These are phyloP conservation scores for Saraca asoca DNA, from an alignment of 331 rosid species.

Conservation along the genomic window DNA sequence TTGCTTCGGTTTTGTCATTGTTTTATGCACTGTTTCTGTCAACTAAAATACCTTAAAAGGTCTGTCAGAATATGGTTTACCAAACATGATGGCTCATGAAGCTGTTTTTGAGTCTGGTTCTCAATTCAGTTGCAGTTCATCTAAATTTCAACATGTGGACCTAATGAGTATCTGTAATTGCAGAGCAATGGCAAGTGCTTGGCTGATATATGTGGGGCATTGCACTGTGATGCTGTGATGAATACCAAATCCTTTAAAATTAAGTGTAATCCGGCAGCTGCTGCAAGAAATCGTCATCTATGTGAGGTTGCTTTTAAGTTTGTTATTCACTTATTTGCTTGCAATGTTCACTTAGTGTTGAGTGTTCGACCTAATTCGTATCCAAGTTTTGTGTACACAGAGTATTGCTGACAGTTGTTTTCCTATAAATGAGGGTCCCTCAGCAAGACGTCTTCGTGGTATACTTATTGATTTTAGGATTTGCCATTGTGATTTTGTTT, in stretches of 20 bases:
- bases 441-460: slow-evolving; percentile 86
- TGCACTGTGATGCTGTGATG: slow-evolving; percentile 72
- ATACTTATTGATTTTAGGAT: slow-evolving; percentile 23
- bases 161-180: slow-evolving; percentile 33
- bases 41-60: slow-evolving; percentile 5
- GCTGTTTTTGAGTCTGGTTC: slow-evolving; percentile 16
- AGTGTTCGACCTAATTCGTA: slow-evolving; percentile 10
- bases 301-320: slow-evolving; percentile 77
- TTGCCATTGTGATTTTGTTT: slow-evolving; percentile 11
- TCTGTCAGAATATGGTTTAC: slow-evolving; percentile 10
- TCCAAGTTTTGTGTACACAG: slow-evolving; percentile 49
- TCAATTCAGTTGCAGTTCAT: slow-evolving; percentile 3
- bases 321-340: slow-evolving; percentile 25
- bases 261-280: slow-evolving; percentile 79
- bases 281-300: slow-evolving; percentile 74
- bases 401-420: slow-evolving; percentile 78
- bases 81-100: neutral
- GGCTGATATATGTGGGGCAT: slow-evolving; percentile 88
- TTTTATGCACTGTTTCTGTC: slow-evolving; percentile 8
- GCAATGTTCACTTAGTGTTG: slow-evolving; percentile 4
- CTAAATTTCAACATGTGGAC: slow-evolving; percentile 6
- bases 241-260: slow-evolving; percentile 57
- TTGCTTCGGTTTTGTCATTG: slow-evolving; percentile 15
- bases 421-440: slow-evolving; percentile 60
- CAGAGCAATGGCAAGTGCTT: slow-evolving; percentile 78